Conservation (phyloP, 2,329 filamentous ascomycete genomes). For the Fusarium sp. region DNA sequence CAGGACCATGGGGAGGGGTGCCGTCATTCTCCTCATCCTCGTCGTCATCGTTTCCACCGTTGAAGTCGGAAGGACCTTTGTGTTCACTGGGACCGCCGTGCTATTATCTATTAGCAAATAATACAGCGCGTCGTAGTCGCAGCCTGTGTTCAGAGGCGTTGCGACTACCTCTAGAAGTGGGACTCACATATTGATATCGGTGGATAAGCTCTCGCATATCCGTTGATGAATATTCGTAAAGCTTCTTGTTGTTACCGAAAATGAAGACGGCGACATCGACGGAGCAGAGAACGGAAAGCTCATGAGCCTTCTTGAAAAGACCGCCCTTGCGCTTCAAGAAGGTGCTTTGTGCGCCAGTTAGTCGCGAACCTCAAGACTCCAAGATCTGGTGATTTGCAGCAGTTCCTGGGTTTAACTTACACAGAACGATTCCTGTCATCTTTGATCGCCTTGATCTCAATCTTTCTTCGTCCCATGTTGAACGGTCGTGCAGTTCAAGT, state of each 20-base stretch:
- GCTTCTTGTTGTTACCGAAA: conserved; percentile 98
- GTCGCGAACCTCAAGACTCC: conserved; percentile 7
- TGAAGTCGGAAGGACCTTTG: conserved; percentile 94
- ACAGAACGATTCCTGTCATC: conserved; percentile 97
- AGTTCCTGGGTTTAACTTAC: conserved; percentile 66
- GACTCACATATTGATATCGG: conserved; percentile 88
- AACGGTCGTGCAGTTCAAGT: conserved; percentile 22
- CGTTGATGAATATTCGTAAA: conserved; percentile 95
- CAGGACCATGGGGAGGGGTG: conserved; percentile 74
- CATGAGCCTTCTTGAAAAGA: conserved; percentile 99
- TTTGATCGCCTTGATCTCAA: conserved; percentile 99
- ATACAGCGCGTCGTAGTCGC: neutral
- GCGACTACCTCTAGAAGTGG: conserved; percentile 5
- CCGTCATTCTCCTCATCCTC: conserved; percentile 77
- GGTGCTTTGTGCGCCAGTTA: conserved; percentile 67
- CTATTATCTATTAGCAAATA: conserved; percentile 56
- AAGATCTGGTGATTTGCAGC: neutral
- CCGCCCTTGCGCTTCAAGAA: conserved; percentile 99
- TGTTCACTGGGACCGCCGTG: conserved; percentile 95
- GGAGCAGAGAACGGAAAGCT: conserved; percentile 96
- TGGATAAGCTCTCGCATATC: conserved; percentile 92
- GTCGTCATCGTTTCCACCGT: conserved; percentile 86
- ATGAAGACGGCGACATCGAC: conserved; percentile 99
- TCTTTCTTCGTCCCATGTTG: conserved; percentile 95
- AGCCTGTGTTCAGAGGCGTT: neutral